These are phyloP conservation scores for Durusdinium trenchii DNA, from an alignment of 73 alveolate species.

Conservation along the genomic window DNA sequence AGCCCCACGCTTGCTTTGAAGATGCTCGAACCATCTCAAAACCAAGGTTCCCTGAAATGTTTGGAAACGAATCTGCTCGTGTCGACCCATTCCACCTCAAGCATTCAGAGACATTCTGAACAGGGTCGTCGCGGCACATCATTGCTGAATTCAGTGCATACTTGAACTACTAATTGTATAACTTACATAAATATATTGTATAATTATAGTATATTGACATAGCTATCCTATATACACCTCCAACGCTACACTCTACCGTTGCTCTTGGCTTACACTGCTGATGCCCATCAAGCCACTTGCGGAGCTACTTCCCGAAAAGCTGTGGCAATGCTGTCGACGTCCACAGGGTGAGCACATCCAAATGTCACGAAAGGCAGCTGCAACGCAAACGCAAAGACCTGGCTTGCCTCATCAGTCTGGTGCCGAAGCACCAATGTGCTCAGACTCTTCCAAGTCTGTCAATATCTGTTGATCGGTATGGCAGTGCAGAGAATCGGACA, in stretches of 20 bases:
- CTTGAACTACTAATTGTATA: too few relatives aligned
- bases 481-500: background rate
- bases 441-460: background rate
- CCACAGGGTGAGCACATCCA: background rate
- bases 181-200: too few relatives aligned
- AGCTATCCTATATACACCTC: too few relatives aligned
- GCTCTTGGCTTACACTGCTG: too few relatives aligned
- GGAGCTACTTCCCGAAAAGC: conserved; percentile 62
- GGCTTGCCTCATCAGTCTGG: conserved; percentile 42
- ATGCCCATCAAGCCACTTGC: background rate
- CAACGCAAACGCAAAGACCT: conserved; percentile 69
- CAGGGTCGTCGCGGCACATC: too few relatives aligned
- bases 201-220: too few relatives aligned
- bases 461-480: background rate
- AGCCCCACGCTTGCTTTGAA: too few relatives aligned
- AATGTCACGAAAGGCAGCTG: conserved; percentile 71
- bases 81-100: conserved; percentile 78
- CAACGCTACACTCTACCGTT: background rate
- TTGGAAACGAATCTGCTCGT: conserved; percentile 25
- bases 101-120: too few relatives aligned
- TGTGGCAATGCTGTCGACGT: conserved; percentile 12
- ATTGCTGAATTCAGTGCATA: too few relatives aligned
- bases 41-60: conserved; percentile 70
- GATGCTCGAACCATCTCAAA: too few relatives aligned
- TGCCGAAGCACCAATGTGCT: background rate